Percentiles rank a stretch among this genome's conserved stretches.
Conservation (phyloP, 495 filamentous ascomycete species). For the Aspergillus funiculosus region DNA sequence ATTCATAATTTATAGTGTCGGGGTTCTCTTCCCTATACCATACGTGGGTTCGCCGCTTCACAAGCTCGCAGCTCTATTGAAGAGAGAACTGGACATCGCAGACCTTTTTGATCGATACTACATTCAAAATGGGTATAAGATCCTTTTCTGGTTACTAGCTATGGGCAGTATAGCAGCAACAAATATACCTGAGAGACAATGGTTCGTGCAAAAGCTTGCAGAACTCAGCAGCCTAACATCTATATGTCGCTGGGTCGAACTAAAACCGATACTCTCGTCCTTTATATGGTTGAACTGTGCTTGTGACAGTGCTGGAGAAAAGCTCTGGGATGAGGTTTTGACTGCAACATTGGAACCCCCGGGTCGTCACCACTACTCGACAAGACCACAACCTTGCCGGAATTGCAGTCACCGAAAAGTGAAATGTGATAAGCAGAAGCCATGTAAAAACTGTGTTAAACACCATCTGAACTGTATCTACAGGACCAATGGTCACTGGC, state of each 20-base stretch:
- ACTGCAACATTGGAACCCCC: no score
- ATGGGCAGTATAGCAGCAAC: constrained; percentile 7
- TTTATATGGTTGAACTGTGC: constrained; percentile 5
- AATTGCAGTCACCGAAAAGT: no score
- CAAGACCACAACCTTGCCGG: no score
- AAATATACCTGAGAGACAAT: background rate
- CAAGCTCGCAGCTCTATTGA: background rate
- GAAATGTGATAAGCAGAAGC: no score
- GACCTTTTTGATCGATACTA: background rate
- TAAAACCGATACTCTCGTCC: background rate
- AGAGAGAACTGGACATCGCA: background rate
- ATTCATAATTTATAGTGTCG: constrained; percentile 4
- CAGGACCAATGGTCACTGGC: no score
- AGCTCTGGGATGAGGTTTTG: constrained; percentile 5
- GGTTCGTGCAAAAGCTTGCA: constrained; percentile 2
- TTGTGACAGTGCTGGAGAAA: constrained; percentile 3
- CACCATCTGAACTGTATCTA: no score
- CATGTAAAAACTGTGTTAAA: no score
- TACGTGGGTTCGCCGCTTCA: background rate
- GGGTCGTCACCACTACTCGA: background rate
- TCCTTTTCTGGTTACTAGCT: background rate
- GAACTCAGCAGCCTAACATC: background rate
- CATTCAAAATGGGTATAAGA: background rate
- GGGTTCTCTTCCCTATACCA: constrained; percentile 7
- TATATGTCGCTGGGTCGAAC: background rate